Evolutionary conservation across 2,329 filamentous ascomycete species (phyloP).

Genomic region (Penicillium brevicompactum): DNA sequence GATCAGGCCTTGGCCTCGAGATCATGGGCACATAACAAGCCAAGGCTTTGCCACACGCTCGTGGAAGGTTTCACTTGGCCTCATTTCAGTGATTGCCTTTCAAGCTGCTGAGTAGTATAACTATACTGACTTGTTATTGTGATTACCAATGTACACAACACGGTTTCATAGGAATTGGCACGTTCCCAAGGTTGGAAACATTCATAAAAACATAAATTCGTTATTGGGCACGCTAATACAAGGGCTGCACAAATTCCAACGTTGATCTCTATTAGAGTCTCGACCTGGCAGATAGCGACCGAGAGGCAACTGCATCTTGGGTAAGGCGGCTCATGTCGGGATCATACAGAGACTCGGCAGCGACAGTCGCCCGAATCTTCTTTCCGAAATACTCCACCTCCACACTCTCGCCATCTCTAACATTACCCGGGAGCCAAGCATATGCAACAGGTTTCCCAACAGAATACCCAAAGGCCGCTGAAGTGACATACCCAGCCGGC

Average conservation of each 20-base stretch:
- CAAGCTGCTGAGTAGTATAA: no score
- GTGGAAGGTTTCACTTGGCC: no score
- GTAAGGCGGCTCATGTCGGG: slow-evolving; percentile 42
- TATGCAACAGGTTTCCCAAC: slow-evolving; percentile 62
- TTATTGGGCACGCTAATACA: neutral
- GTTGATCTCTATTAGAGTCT: slow-evolving; percentile 1
- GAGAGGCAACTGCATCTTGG: slow-evolving; percentile 16
- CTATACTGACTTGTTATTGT: no score
- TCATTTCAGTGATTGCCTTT: no score
- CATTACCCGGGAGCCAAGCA: slow-evolving; percentile 55
- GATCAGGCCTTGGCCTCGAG: neutral
- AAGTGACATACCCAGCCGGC: slow-evolving; percentile 61
- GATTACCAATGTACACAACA: no score
- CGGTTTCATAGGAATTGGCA: no score
- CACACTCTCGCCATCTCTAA: slow-evolving; percentile 53
- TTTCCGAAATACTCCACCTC: slow-evolving; percentile 65
- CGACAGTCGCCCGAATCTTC: slow-evolving; percentile 57
- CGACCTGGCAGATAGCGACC: slow-evolving; percentile 12
- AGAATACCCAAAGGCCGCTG: slow-evolving; percentile 62
- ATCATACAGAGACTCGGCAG: slow-evolving; percentile 53
- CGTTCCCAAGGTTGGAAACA: neutral
- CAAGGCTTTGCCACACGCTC: no score
- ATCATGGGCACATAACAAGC: no score
- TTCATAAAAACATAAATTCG: neutral
- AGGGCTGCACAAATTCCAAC: neutral